Conservation (phyloP, 1,284 basidiomycete species). For the Blastosporella zonata region DNA sequence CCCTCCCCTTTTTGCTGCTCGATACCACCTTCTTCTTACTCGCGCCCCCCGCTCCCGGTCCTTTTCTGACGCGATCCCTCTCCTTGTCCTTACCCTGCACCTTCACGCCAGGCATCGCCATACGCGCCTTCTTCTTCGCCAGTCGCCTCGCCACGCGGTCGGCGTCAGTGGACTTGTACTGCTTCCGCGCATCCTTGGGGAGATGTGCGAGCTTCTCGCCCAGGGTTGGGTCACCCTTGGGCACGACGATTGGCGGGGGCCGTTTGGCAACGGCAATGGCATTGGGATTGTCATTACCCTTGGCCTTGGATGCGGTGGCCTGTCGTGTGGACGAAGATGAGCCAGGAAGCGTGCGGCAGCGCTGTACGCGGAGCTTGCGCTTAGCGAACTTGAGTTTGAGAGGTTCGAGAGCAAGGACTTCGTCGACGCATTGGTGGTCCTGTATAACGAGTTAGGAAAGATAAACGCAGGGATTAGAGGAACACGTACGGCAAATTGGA, state of each 20-base stretch:
- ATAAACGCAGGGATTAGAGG: background rate
- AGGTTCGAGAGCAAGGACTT: slow-evolving; percentile 76
- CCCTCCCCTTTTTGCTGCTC: slow-evolving; percentile 44
- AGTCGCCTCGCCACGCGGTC: slow-evolving; percentile 79
- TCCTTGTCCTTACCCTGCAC: slow-evolving; percentile 39
- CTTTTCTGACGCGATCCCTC: slow-evolving; percentile 28
- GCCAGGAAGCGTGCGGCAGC: slow-evolving; percentile 67
- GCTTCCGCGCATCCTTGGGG: slow-evolving; percentile 84
- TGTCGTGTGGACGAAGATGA: slow-evolving; percentile 23
- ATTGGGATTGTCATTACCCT: slow-evolving; percentile 14
- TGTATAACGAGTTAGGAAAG: slow-evolving; percentile 30
- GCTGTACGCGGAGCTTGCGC: slow-evolving; percentile 82
- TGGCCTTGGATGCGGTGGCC: slow-evolving; percentile 18
- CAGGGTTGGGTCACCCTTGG: slow-evolving; percentile 77
- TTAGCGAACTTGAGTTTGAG: slow-evolving; percentile 85
- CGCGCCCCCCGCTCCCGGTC: slow-evolving; percentile 31
- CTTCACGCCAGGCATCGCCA: slow-evolving; percentile 45
- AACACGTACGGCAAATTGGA: slow-evolving; percentile 76
- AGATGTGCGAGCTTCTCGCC: slow-evolving; percentile 75
- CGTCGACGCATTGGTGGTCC: slow-evolving; percentile 89
- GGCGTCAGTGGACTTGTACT: slow-evolving; percentile 71
- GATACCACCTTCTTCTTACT: slow-evolving; percentile 29
- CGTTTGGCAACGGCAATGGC: slow-evolving; percentile 9
- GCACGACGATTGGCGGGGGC: slow-evolving; percentile 37
- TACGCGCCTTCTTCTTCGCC: slow-evolving; percentile 82